Evolutionary conservation across 176 grass and related monocot species (phyloP), one percentile per base, ranked within the genome.

Genomic region (Chloris gayana): DNA sequence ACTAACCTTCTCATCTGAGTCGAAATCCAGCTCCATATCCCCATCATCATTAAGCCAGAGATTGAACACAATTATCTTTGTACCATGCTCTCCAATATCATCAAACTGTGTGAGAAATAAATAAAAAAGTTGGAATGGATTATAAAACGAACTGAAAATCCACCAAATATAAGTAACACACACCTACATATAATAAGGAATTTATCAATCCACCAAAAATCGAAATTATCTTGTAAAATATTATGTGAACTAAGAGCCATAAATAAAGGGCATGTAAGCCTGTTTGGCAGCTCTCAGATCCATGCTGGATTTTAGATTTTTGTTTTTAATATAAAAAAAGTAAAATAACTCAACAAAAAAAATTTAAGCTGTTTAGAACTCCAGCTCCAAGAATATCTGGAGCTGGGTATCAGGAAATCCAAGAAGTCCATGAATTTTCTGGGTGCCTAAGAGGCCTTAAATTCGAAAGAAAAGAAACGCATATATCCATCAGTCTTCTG

Each of bases 21-120:
- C 69, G 74, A 98, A 98, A 92, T 98, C 90, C 81, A 98, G 86
- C 84, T 98, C 96, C 90, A 95, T 89, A 80, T 86, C 82, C 64
- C 90, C 92, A 91, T 98, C 92, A 91, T 98, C 96, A 46, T 98
- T 98, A 69, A 93, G 68, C 96, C 96, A 98, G 61, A 98, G 88
- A 72, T 98, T 98, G 79, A 89, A 98, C 77, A 98, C 83, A 71
- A 98, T 84, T 85, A 98, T 81, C 70, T 93, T 98, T 73, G 96
- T 95, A 32, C 96, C 96, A 84, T 91, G 88, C 27, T 95, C 83
- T 75, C 96, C 92, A 51, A 98, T 89, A 72, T 88, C 90, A 91
- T 93, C 90, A 64, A 93, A 95, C 96, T 98, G 84, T 72, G 64
- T 85, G 65, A 69, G 65, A 75, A 71, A 56, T 72, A 79, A 83